phyloP scores from a whole-genome alignment of 148 eudicot genomes.

The Tetragonia tetragonoides region DNA sequence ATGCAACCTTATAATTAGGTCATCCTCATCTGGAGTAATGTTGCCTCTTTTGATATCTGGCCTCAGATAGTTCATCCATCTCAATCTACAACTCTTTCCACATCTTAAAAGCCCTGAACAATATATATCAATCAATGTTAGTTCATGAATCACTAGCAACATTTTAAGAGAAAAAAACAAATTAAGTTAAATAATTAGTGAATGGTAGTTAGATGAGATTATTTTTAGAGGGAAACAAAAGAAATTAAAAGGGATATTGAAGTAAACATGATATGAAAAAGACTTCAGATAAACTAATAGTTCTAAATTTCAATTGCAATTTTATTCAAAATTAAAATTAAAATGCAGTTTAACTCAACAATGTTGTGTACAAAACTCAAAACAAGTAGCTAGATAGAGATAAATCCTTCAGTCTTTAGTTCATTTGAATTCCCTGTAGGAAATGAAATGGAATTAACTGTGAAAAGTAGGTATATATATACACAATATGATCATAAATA shows the following conservation, averaged over 20 bases:
- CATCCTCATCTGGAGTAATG: constrained; percentile 57
- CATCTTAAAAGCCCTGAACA: constrained; percentile 55
- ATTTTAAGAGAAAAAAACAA: constrained; percentile 10
- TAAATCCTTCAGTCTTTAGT: too few species aligned
- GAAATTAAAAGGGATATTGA: too few species aligned
- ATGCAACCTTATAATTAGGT: constrained; percentile 57
- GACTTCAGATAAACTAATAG: too few species aligned
- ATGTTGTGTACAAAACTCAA: too few species aligned
- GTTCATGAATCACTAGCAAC: constrained; percentile 14
- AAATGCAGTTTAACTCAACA: too few species aligned
- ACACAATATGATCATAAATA: background rate
- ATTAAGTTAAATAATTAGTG: background rate
- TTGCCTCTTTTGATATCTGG: constrained; percentile 70
- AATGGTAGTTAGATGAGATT: background rate
- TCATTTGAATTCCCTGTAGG: too few species aligned
- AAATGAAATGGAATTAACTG: background rate
- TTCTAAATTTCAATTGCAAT: too few species aligned
- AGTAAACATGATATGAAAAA: too few species aligned
- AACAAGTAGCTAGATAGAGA: too few species aligned
- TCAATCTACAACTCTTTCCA: constrained; percentile 66
- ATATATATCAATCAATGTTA: constrained; percentile 1
- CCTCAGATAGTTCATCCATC: constrained; percentile 69
- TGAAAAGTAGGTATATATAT: background rate
- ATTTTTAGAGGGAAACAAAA: too few species aligned
- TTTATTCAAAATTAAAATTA: too few species aligned